Conservation (phyloP, 306 rosid genomes). For the Oxytropis ochrocephala region DNA sequence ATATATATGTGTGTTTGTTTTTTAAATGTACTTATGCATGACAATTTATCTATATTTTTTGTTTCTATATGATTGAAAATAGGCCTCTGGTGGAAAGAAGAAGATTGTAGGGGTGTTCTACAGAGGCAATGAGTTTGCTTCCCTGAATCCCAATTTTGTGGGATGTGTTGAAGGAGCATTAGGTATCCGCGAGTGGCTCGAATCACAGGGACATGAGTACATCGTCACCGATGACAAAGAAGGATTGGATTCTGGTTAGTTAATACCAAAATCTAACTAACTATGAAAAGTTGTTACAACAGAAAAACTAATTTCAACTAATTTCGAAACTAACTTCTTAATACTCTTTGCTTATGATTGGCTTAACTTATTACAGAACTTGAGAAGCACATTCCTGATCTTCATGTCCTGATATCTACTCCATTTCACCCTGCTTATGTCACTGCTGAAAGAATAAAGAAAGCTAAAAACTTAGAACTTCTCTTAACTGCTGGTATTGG, state of each 20-base stretch:
- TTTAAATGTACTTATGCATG: background rate
- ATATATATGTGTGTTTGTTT: background rate
- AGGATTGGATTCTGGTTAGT: constrained; percentile 70
- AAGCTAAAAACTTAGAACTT: constrained; percentile 80
- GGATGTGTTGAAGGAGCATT: constrained; percentile 86
- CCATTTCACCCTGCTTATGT: constrained; percentile 99
- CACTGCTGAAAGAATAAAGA: constrained; percentile 84
- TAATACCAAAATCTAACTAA: too few species aligned
- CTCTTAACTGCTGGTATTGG: constrained; percentile 94
- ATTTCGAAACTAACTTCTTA: background rate
- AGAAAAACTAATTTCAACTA: background rate
- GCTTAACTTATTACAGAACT: constrained; percentile 47
- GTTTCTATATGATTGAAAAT: background rate
- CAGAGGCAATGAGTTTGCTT: constrained; percentile 79
- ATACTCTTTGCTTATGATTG: background rate
- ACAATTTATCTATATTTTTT: background rate
- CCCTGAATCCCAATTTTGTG: constrained; percentile 77
- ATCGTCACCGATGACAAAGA: constrained; percentile 95
- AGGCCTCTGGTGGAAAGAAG: constrained; percentile 43
- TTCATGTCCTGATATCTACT: constrained; percentile 82
- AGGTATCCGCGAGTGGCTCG: constrained; percentile 88
- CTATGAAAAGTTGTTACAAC: too few species aligned
- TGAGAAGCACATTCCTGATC: constrained; percentile 81
- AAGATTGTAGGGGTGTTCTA: constrained; percentile 96
- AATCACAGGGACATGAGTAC: constrained; percentile 85